Base-by-base conservation (phyloP, 2,329 filamentous ascomycete species). In the Penicillium sp. region DNA sequence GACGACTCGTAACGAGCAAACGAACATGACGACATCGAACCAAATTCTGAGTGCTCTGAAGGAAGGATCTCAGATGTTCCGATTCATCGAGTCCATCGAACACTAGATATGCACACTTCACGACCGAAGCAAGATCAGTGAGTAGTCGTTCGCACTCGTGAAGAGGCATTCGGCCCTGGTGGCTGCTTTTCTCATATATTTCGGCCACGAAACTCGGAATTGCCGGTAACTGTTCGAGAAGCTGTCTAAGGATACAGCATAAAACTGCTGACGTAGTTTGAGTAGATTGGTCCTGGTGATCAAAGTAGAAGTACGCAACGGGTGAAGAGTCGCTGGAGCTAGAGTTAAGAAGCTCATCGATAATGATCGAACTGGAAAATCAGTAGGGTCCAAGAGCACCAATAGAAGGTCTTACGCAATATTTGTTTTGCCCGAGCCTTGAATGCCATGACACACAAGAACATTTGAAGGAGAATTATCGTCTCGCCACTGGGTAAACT, bases 221-320 rank as follows among this genome's bases (percentile, higher is more conserved):
- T 19, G 16, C 8, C 18, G 34, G 34, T 9, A 37, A 21, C 16
- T 37, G 16, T 7, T 37, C 34, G 34, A 37, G 16, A 11, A 37
- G 39, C 23, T 51, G 48, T 28, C 31, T 45, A 4, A 51, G 40
- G n/a, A 51, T 37, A 51, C 16, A 37, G 21, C 21, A 45, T 29
- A 51, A 16, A 23, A 51, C 48, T 6, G n/a, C 48, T 8, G 40
- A 26, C 29, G 48, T 37, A 34, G 10, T 51, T 28, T 51, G 48
- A 28, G 40, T 34, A 37, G 48, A 51, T 37, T 51, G 48, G 13
- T 51, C 48, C 21, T 51, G 48, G 40, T 51, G 48, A n/a, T 44
- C 48, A 37, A 51, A 45, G 26, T 51, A 51, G 40, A 51, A 51
- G 29, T 36, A 51, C 14, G 39, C 48, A 7, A 45, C 40, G 3